Conservation (phyloP, 106 monocot genomes). For the Ottelia alismoides region DNA sequence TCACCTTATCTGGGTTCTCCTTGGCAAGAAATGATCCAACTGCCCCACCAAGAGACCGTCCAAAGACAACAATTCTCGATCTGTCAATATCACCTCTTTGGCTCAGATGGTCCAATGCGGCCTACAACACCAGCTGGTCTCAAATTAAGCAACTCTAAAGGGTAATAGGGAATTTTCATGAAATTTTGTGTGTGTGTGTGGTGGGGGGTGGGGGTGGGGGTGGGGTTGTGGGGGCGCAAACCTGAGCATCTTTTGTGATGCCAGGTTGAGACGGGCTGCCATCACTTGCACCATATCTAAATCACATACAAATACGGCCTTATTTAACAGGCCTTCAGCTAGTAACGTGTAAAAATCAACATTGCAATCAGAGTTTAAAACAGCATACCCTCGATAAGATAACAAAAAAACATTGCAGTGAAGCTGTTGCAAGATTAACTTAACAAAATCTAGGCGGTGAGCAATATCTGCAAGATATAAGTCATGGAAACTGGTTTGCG, state of each 20-base stretch:
- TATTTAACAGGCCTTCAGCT: no score
- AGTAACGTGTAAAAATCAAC: neutral
- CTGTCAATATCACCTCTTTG: slow-evolving; percentile 82
- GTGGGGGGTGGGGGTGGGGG: no score
- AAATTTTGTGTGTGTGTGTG: no score
- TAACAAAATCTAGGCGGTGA: slow-evolving; percentile 85
- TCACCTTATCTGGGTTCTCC: slow-evolving; percentile 96
- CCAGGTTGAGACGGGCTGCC: slow-evolving; percentile 92
- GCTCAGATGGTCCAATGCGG: slow-evolving; percentile 82
- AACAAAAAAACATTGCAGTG: slow-evolving; percentile 97
- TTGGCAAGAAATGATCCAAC: slow-evolving; percentile 83
- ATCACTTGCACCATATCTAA: slow-evolving; percentile 93
- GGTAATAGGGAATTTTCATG: no score
- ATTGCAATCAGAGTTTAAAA: slow-evolving; percentile 1
- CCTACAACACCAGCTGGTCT: no score
- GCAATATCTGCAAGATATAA: slow-evolving; percentile 64
- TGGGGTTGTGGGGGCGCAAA: no score
- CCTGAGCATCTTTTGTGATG: slow-evolving; percentile 93
- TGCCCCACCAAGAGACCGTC: slow-evolving; percentile 97
- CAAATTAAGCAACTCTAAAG: no score
- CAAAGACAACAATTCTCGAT: slow-evolving; percentile 91
- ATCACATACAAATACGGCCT: slow-evolving; percentile 5
- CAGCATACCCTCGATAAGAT: slow-evolving; percentile 90
- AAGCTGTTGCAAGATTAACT: slow-evolving; percentile 71
- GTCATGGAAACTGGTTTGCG: slow-evolving; percentile 1